Base-by-base conservation (phyloP, 2,329 filamentous ascomycete species). In the Chaetomium sp. region DNA sequence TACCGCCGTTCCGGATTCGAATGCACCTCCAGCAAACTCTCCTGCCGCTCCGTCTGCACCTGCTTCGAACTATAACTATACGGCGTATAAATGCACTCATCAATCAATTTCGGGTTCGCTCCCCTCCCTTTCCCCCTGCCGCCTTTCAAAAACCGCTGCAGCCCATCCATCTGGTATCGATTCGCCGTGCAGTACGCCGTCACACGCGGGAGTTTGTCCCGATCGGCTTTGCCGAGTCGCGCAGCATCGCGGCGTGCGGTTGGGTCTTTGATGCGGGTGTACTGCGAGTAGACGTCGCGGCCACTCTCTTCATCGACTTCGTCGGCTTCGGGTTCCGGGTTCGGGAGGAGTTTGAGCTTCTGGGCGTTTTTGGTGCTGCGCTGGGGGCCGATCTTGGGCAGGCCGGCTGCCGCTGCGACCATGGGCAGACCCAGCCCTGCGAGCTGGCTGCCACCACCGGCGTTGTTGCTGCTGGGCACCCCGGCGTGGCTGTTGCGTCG, bases 101-200 rank as follows among this genome's bases (percentile, higher is more conserved):
- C 94, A 64, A 96, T 96, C 56, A 94, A 75, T 71, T 96, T 97
- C 1, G 94, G 92, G 58, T 85, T 88, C 12, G 91, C 84, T 14
- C 89, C 89, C 64, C 89, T 82, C 36, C 82, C 82, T 70, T 88
- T 89, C 46, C 82, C 81, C 57, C 89, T 81, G 35, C 19, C 19
- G 19, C 90, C 89, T 70, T 99, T 99, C 59, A 99, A 74, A 67
- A 92, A 99, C 45, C 87, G 86, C 82, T 95, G 89, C 59, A 97
- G 75, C 3, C 86, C 86, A 38, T 97, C 92, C 74, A 96, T 84
- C 64, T 92, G 85, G 72, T 97, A 97, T 52, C 86, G 87, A 67
- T 90, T 91, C 9, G 94, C 91, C 0, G 94, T 96, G 68, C 92
- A 97, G 74, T 97, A 99, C 40, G 94, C 94, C 41, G 94, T 97